These are phyloP conservation scores for Pezicula carpinea DNA, from an alignment of 2,329 filamentous ascomycete genomes.

Conservation along the genomic window DNA sequence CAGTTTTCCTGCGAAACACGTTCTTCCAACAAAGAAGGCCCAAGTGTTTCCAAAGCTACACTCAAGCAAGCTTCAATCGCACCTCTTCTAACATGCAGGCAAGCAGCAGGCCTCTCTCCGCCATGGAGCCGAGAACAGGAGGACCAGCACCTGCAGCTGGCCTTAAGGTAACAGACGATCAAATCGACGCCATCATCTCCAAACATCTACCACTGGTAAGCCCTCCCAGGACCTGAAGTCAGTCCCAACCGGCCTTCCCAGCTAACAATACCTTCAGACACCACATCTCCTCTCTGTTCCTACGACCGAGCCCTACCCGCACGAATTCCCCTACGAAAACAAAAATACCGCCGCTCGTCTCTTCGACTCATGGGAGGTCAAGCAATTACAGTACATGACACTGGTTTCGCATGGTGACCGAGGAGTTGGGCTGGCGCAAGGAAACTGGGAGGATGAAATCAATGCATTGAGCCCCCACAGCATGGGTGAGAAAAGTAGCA, in stretches of 20 bases:
- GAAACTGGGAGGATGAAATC: slow-evolving; percentile 24
- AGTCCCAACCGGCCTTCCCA: neutral
- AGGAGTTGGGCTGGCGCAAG: slow-evolving; percentile 19
- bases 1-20: neutral
- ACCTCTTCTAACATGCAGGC: neutral
- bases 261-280: slow-evolving; percentile 16
- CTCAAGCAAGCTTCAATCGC: slow-evolving; percentile 1
- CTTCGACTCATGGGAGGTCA: slow-evolving; percentile 25
- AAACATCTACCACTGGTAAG: slow-evolving; percentile 21
- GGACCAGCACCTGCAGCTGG: slow-evolving; percentile 7
- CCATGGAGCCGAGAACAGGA: slow-evolving; percentile 12
- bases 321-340: slow-evolving; percentile 22
- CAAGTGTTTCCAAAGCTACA: no score
- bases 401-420: slow-evolving; percentile 21
- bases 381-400: slow-evolving; percentile 27
- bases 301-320: slow-evolving; percentile 16
- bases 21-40: no score
- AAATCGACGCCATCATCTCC: slow-evolving; percentile 19
- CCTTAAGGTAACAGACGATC: slow-evolving; percentile 16
- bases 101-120: neutral
- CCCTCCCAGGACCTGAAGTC: slow-evolving; percentile 1
- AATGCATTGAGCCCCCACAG: slow-evolving; percentile 17
- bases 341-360: slow-evolving; percentile 14
- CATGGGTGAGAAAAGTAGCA: slow-evolving; percentile 21
- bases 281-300: slow-evolving; percentile 25